These are phyloP conservation scores for Nyssa sinensis DNA, from an alignment of 148 eudicot species.

Conservation along the genomic window DNA sequence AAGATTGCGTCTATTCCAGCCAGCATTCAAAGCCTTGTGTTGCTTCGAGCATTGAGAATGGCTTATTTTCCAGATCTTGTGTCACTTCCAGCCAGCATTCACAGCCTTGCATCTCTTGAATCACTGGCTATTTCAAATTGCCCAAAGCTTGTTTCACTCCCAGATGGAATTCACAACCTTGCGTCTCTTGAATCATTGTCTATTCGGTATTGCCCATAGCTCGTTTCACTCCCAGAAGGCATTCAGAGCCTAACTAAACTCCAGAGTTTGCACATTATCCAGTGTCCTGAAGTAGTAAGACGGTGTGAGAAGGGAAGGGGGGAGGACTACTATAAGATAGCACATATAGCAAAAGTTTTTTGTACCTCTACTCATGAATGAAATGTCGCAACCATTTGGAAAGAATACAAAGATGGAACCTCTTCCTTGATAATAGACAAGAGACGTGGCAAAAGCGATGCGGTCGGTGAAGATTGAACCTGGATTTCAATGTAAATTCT, in stretches of 20 bases:
- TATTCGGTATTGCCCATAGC: background rate
- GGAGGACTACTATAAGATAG: constrained; percentile 17
- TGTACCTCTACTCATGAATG: no score
- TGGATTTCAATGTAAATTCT: no score
- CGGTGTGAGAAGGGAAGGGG: constrained; percentile 4
- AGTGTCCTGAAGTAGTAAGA: background rate
- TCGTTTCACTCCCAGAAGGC: background rate
- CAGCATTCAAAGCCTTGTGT: no score
- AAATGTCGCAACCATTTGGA: no score
- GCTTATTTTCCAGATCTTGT: background rate
- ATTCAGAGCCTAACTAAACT: constrained; percentile 8
- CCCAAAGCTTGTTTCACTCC: background rate
- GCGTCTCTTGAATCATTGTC: background rate
- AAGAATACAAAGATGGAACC: no score
- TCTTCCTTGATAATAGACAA: no score
- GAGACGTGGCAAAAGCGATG: no score
- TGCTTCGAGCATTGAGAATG: no score
- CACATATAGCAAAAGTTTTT: background rate
- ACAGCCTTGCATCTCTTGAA: background rate
- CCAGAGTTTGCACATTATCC: background rate
- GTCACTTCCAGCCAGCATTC: background rate
- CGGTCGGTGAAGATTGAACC: no score
- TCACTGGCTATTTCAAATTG: background rate
- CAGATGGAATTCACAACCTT: background rate
- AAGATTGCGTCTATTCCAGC: no score